Conservation (phyloP, 2,329 filamentous ascomycete genomes). For the Lizonia empirigonia region DNA sequence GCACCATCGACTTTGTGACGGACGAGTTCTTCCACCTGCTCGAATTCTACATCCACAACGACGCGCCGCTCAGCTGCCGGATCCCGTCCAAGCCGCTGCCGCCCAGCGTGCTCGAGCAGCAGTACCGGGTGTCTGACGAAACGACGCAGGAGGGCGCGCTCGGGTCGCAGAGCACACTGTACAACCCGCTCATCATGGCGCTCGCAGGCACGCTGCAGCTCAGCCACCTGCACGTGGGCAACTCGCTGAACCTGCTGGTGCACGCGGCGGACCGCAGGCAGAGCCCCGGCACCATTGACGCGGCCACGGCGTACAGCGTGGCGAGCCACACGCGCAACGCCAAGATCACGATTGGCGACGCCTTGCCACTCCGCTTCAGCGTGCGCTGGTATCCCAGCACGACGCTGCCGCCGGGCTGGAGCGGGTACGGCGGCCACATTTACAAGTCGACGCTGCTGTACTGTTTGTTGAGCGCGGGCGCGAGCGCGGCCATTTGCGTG, state of each 20-base stretch:
- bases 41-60: slow-evolving; percentile 97
- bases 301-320: slow-evolving; percentile 84
- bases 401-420: slow-evolving; percentile 65
- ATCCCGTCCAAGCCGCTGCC: slow-evolving; percentile 76
- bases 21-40: slow-evolving; percentile 85
- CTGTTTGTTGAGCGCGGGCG: slow-evolving; percentile 54
- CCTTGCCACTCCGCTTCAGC: slow-evolving; percentile 76
- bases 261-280: slow-evolving; percentile 64
- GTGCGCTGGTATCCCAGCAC: slow-evolving; percentile 87
- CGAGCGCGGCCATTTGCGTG: slow-evolving; percentile 58
- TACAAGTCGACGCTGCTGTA: slow-evolving; percentile 58
- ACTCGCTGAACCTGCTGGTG: slow-evolving; percentile 85
- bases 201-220: slow-evolving; percentile 86
- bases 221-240: slow-evolving; percentile 84
- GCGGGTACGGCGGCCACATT: slow-evolving; percentile 58
- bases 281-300: slow-evolving; percentile 78
- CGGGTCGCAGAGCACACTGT: slow-evolving; percentile 50
- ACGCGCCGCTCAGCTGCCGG: slow-evolving; percentile 90
- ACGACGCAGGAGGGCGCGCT: slow-evolving; percentile 46
- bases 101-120: slow-evolving; percentile 41
- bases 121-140: slow-evolving; percentile 47
- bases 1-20: slow-evolving; percentile 76
- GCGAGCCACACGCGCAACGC: slow-evolving; percentile 63
- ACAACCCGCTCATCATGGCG: slow-evolving; percentile 86
- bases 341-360: slow-evolving; percentile 85